These are phyloP conservation scores for Colletotrichum sansevieriae DNA, from an alignment of 2,329 filamentous ascomycete genomes.

Conservation along the genomic window DNA sequence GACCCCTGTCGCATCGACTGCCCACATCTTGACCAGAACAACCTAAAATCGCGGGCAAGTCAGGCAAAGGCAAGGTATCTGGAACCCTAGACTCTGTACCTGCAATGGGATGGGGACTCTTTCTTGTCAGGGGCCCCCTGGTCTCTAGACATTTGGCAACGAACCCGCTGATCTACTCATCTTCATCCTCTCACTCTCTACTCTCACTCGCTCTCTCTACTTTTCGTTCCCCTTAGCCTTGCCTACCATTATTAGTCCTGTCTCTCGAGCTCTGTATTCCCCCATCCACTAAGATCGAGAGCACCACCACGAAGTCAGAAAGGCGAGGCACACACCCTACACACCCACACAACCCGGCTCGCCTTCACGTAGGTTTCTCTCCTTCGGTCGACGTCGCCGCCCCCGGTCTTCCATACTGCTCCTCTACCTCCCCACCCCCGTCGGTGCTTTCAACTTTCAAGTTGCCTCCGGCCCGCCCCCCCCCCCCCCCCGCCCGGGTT, in stretches of 20 bases:
- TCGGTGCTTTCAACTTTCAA: constrained; percentile 34
- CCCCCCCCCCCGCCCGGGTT: constrained; percentile 30
- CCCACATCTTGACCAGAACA: constrained; percentile 39
- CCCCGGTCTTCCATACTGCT: constrained; percentile 35
- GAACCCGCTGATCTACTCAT: constrained; percentile 42
- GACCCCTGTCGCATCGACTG: constrained; percentile 34
- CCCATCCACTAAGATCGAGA: constrained; percentile 36
- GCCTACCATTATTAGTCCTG: constrained; percentile 28
- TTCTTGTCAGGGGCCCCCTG: constrained; percentile 32
- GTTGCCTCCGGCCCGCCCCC: constrained; percentile 35
- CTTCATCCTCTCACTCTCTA: constrained; percentile 36
- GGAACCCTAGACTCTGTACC: constrained; percentile 32
- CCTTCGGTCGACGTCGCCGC: constrained; percentile 40
- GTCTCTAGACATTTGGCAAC: constrained; percentile 35
- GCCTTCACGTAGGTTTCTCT: constrained; percentile 41
- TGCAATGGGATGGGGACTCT: constrained; percentile 31
- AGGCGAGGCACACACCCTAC: constrained; percentile 38
- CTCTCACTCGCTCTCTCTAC: constrained; percentile 30
- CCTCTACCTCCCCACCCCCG: constrained; percentile 21
- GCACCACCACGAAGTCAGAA: constrained; percentile 21
- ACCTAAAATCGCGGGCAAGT: constrained; percentile 41
- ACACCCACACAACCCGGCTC: constrained; percentile 39
- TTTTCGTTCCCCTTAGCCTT: constrained; percentile 30
- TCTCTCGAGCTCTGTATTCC: constrained; percentile 29
- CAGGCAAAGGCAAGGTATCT: constrained; percentile 37